A percentile compares a stretch with the other conserved stretches of the same genome.
Evolutionary conservation across 2,329 filamentous ascomycete species (phyloP).

Genomic region (Ascochyta fabae): DNA sequence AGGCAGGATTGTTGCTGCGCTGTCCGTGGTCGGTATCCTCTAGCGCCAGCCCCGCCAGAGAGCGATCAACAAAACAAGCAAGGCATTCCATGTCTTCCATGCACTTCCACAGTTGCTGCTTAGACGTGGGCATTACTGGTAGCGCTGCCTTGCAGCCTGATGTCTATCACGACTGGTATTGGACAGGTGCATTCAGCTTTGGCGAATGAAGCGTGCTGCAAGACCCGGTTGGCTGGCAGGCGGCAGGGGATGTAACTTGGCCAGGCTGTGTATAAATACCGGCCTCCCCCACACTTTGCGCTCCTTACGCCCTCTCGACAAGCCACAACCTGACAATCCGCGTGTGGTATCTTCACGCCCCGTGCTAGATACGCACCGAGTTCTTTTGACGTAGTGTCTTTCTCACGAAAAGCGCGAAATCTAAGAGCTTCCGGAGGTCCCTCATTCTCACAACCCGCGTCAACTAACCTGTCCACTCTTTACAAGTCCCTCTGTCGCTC

Average conservation of each 20-base stretch:
- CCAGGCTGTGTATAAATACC: conserved; percentile 30
- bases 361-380: conserved; percentile 49
- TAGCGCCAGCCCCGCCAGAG: conserved; percentile 18
- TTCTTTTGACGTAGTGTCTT: conserved; percentile 46
- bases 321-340: conserved; percentile 50
- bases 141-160: conserved; percentile 19
- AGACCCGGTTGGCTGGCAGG: conserved; percentile 15
- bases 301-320: conserved; percentile 48
- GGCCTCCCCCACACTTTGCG: conserved; percentile 37
- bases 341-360: conserved; percentile 46
- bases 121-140: conserved; percentile 6
- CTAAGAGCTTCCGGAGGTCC: conserved; percentile 62
- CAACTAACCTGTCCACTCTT: conserved; percentile 58
- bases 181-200: conserved; percentile 7
- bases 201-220: conserved; percentile 17
- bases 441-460: conserved; percentile 58
- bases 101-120: conserved; percentile 12
- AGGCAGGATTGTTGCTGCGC: conserved; percentile 5
- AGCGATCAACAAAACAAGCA: conserved; percentile 20
- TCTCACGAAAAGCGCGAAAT: conserved; percentile 44
- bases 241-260: conserved; percentile 19
- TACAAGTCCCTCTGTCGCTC: conserved; percentile 53
- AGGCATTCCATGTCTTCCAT: conserved; percentile 17
- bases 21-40: conserved; percentile 4
- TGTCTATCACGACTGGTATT: conserved; percentile 13